Conservation (phyloP, 371 early-diverging fungal genomes). For the Mucor lusitanicus region DNA sequence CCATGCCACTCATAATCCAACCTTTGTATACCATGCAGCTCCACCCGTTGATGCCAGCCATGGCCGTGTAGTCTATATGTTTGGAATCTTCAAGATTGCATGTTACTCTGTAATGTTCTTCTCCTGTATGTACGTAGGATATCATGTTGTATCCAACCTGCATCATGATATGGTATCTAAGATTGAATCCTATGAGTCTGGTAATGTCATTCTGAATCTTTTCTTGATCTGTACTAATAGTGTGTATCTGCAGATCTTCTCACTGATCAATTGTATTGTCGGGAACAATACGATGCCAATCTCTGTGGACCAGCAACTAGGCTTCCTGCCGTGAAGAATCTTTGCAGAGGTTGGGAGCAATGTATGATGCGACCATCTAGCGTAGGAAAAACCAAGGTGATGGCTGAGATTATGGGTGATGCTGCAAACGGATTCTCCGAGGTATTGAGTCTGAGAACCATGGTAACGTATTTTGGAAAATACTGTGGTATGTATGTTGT, state of each 20-base stretch:
- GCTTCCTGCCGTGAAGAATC: constrained; percentile 9
- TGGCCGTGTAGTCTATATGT: constrained; percentile 7
- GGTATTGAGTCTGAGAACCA: constrained; percentile 9
- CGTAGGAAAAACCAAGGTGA: constrained; percentile 13
- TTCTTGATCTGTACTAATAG: neutral
- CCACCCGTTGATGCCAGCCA: constrained; percentile 7
- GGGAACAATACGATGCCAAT: constrained; percentile 18
- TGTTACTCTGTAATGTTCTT: neutral
- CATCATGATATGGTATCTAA: constrained; percentile 15
- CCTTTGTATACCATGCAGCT: constrained; percentile 12
- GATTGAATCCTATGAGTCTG: constrained; percentile 20
- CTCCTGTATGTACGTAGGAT: neutral
- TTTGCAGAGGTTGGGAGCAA: constrained; percentile 19
- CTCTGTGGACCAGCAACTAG: constrained; percentile 13
- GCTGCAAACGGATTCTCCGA: constrained; percentile 19
- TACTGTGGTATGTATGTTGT: neutral
- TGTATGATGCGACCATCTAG: constrained; percentile 15
- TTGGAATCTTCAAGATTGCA: constrained; percentile 12
- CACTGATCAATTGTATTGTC: constrained; percentile 14
- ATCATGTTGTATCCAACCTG: neutral
- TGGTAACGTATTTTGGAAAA: neutral
- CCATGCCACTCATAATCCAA: neutral
- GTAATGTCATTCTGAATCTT: neutral
- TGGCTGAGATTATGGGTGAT: constrained; percentile 19
- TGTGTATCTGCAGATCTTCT: constrained; percentile 2